Evolutionary conservation across 352 stramenopile species (phyloP).

Genomic region (Globisporangium cylindrosporum): DNA sequence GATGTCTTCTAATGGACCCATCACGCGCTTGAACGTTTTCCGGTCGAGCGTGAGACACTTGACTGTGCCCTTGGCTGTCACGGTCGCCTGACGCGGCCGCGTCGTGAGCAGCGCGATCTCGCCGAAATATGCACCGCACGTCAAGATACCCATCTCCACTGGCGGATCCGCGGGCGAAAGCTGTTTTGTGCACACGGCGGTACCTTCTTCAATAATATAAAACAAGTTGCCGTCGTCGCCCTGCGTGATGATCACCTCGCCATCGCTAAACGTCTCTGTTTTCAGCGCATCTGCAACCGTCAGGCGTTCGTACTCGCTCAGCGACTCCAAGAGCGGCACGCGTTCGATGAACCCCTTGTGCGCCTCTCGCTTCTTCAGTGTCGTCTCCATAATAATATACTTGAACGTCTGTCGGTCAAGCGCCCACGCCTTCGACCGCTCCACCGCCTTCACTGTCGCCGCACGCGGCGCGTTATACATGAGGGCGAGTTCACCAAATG

Average conservation of each 20-base stretch:
- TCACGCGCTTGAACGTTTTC: slow-evolving; percentile 91
- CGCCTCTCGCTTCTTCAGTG: slow-evolving; percentile 84
- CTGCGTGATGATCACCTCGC: slow-evolving; percentile 89
- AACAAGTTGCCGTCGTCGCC: slow-evolving; percentile 88
- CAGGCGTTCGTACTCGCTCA: slow-evolving; percentile 89
- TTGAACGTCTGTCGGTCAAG: slow-evolving; percentile 89
- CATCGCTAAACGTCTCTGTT: slow-evolving; percentile 78
- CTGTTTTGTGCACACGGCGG: slow-evolving; percentile 81
- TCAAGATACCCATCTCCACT: slow-evolving; percentile 87
- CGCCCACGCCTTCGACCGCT: slow-evolving; percentile 91
- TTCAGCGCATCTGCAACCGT: slow-evolving; percentile 87
- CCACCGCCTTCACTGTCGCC: slow-evolving; percentile 91
- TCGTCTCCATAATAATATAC: slow-evolving; percentile 91
- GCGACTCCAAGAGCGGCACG: slow-evolving; percentile 88
- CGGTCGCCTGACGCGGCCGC: slow-evolving; percentile 88
- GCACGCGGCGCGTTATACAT: slow-evolving; percentile 97
- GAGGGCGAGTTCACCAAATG: slow-evolving; percentile 96
- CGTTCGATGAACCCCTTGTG: slow-evolving; percentile 89
- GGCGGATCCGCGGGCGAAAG: slow-evolving; percentile 61
- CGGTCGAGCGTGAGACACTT: slow-evolving; percentile 91
- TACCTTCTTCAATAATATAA: slow-evolving; percentile 90
- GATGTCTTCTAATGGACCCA: slow-evolving; percentile 88
- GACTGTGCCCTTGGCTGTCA: slow-evolving; percentile 80
- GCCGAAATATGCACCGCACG: slow-evolving; percentile 93
- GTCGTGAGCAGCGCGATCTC: slow-evolving; percentile 94